Evolutionary conservation across 257 asterid genomes (phyloP).

Genomic region (Pogostemon cablin): DNA sequence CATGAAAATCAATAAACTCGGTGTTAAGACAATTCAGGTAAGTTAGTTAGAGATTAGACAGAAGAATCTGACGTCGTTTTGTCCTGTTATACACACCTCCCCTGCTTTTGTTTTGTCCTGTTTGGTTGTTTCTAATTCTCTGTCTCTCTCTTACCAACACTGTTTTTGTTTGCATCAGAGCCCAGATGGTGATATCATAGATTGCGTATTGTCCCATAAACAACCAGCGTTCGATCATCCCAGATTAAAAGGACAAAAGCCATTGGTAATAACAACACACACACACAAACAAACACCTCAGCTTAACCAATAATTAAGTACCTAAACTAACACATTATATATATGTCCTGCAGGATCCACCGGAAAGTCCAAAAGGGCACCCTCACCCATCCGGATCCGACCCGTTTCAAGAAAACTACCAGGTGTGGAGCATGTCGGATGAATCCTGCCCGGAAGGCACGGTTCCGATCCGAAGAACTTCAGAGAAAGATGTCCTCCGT

Average conservation of each 20-base stretch:
- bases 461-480: conserved; percentile 79
- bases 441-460: conserved; percentile 86
- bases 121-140: not conserved
- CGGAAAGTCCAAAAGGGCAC: conserved; percentile 74
- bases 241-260: conserved; percentile 70
- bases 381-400: conserved; percentile 40
- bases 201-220: conserved; percentile 71
- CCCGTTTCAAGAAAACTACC: conserved; percentile 55
- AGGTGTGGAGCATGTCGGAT: conserved; percentile 69
- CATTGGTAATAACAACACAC: conserved; percentile 51
- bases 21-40: conserved; percentile 79
- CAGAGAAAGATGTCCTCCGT: conserved; percentile 64
- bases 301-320: not conserved
- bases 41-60: not conserved
- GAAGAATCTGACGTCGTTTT: conserved; percentile 31
- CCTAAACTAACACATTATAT: not conserved
- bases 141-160: conserved; percentile 12
- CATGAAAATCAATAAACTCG: conserved; percentile 70
- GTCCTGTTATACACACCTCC: conserved; percentile 16
- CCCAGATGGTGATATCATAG: conserved; percentile 91
- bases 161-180: conserved; percentile 52
- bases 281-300: not conserved
- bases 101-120: conserved; percentile 24
- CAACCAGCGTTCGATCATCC: conserved; percentile 98
- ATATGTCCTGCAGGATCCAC: conserved; percentile 63